These are phyloP conservation scores for Penicillium turbatum DNA, from an alignment of 495 filamentous ascomycete genomes.

Conservation along the genomic window DNA sequence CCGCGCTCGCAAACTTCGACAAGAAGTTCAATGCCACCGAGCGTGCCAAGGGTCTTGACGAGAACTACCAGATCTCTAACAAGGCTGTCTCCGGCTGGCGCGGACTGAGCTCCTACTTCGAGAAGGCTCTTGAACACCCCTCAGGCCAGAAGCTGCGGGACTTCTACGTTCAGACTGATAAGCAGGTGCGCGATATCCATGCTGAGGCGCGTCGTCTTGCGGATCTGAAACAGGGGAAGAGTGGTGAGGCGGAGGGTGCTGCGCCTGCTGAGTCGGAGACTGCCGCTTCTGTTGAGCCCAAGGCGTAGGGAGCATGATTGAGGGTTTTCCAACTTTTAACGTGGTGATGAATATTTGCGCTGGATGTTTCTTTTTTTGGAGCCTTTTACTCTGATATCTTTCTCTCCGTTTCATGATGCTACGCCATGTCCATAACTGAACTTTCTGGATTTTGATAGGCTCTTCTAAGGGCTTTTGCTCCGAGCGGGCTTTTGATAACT, in stretches of 20 bases:
- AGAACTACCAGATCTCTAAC: conserved; percentile 66
- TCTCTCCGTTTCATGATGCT: conserved; percentile 1
- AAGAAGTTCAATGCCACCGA: conserved; percentile 74
- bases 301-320: conserved; percentile 20
- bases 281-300: conserved; percentile 17
- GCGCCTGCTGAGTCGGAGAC: conserved; percentile 22
- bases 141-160: conserved; percentile 78
- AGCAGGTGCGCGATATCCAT: conserved; percentile 91
- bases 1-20: conserved; percentile 71
- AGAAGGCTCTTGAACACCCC: conserved; percentile 80
- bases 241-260: conserved; percentile 37
- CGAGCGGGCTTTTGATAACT: background rate
- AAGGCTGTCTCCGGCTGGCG: conserved; percentile 61
- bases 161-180: conserved; percentile 77
- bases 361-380: background rate
- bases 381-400: conserved; percentile 1
- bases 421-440: conserved; percentile 6
- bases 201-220: conserved; percentile 81
- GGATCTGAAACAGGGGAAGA: conserved; percentile 74
- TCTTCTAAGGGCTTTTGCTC: background rate
- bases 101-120: conserved; percentile 78
- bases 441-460: background rate
- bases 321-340: conserved; percentile 9
- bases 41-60: conserved; percentile 69
- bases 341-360: background rate